These are phyloP conservation scores for Neurospora sp. DNA, from an alignment of 495 filamentous ascomycete species.

Conservation along the genomic window DNA sequence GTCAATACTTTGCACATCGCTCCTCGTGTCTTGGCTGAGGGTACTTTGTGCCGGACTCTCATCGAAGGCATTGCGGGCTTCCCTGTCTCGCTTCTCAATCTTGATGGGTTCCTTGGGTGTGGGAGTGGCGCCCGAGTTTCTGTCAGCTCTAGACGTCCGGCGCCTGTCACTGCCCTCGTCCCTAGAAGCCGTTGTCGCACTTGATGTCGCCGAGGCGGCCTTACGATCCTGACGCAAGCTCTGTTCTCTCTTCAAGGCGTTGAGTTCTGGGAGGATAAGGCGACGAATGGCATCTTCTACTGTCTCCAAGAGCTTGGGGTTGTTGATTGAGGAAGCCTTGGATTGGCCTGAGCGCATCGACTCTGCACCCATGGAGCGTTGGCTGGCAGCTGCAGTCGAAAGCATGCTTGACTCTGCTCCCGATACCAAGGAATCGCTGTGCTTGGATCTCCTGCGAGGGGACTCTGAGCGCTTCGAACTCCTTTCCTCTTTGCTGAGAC, in stretches of 20 bases:
- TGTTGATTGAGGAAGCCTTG: slow-evolving; percentile 76
- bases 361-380: slow-evolving; percentile 62
- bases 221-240: slow-evolving; percentile 48
- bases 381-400: slow-evolving; percentile 59
- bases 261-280: slow-evolving; percentile 84
- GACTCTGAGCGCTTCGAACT: slow-evolving; percentile 39
- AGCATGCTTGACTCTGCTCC: slow-evolving; percentile 62
- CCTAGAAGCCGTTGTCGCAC: slow-evolving; percentile 47
- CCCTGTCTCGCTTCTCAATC: slow-evolving; percentile 33
- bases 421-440: slow-evolving; percentile 52
- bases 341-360: slow-evolving; percentile 69
- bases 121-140: slow-evolving; percentile 7
- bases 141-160: slow-evolving; percentile 23
- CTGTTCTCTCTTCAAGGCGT: slow-evolving; percentile 82
- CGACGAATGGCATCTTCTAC: slow-evolving; percentile 94
- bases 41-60: slow-evolving; percentile 37
- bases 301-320: slow-evolving; percentile 87
- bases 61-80: slow-evolving; percentile 51
- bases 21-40: slow-evolving; percentile 28
- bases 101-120: slow-evolving; percentile 29
- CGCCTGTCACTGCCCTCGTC: slow-evolving; percentile 45
- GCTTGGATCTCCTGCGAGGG: slow-evolving; percentile 38
- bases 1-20: slow-evolving; percentile 25
- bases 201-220: slow-evolving; percentile 47
- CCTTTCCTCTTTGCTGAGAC: slow-evolving; percentile 50